Evolutionary conservation across 768 basidiomycete species (phyloP).

Genomic region (Collybiopsis confluens): DNA sequence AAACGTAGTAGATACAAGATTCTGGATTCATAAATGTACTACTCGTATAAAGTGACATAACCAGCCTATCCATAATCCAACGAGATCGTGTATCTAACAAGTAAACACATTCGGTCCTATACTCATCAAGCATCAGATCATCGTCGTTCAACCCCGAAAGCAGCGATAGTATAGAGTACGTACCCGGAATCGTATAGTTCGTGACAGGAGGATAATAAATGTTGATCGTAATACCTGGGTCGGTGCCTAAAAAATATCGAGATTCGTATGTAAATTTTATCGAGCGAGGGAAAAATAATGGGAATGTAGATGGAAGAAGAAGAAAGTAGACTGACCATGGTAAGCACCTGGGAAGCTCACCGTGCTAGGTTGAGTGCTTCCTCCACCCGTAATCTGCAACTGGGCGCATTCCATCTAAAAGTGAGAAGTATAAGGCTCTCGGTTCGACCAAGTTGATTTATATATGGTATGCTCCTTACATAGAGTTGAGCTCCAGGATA

Average conservation of each 20-base stretch:
- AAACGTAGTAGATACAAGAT: too few species aligned
- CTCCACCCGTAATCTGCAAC: conserved; percentile 15
- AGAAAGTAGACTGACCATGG: conserved; percentile 16
- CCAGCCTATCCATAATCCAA: too few species aligned
- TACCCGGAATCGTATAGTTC: conserved; percentile 16
- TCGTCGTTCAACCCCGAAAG: too few species aligned
- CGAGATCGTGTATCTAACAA: conserved; percentile 2
- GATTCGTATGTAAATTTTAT: too few species aligned
- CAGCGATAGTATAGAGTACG: background rate
- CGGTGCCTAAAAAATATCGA: conserved; percentile 12
- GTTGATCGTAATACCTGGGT: conserved; percentile 29
- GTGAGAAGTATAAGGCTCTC: background rate
- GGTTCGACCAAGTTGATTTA: too few species aligned
- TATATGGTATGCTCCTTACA: too few species aligned
- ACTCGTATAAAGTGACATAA: too few species aligned
- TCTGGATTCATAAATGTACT: too few species aligned
- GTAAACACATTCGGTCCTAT: background rate
- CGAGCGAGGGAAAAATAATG: too few species aligned
- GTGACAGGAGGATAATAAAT: conserved; percentile 18
- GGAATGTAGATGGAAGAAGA: background rate
- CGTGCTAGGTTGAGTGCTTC: conserved; percentile 14
- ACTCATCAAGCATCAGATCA: too few species aligned
- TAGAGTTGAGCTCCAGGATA: conserved; percentile 44
- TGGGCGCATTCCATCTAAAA: conserved; percentile 25
- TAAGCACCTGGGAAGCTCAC: conserved; percentile 25